Evolutionary conservation across 768 basidiomycete species (phyloP).

Genomic region (Baorangia bicolor): DNA sequence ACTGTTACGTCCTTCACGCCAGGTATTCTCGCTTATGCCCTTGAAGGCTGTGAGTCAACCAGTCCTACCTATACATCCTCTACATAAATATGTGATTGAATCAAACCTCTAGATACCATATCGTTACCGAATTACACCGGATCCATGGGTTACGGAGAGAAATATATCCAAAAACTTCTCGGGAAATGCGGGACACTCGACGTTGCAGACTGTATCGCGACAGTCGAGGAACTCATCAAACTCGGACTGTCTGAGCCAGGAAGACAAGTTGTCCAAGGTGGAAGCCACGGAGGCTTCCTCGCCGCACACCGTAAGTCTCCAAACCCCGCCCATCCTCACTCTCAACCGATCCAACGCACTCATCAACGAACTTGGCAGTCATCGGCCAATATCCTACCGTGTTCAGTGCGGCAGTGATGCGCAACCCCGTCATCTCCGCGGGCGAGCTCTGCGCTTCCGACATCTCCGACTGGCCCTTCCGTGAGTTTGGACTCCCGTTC

Average conservation of each 20-base stretch:
- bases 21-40: constrained; percentile 41
- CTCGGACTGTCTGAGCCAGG: constrained; percentile 50
- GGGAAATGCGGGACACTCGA: constrained; percentile 65
- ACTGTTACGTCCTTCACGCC: constrained; percentile 49
- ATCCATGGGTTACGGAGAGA: constrained; percentile 63
- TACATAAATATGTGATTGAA: not conserved
- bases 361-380: constrained; percentile 36
- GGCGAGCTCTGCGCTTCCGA: constrained; percentile 58
- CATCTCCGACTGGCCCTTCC: constrained; percentile 66
- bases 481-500: constrained; percentile 40
- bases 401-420: constrained; percentile 60
- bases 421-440: constrained; percentile 68
- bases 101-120: constrained; percentile 45
- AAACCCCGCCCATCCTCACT: not conserved
- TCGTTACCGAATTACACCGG: constrained; percentile 69
- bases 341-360: not conserved
- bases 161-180: constrained; percentile 50
- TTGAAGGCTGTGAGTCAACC: constrained; percentile 57
- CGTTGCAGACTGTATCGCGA: constrained; percentile 61
- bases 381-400: constrained; percentile 60
- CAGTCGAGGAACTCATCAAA: constrained; percentile 48
- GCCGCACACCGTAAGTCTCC: constrained; percentile 50
- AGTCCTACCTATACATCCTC: not conserved
- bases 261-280: constrained; percentile 58
- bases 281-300: constrained; percentile 72